Evolutionary conservation across 2,329 filamentous ascomycete species (phyloP).

Genomic region (Tolypocladium album): DNA sequence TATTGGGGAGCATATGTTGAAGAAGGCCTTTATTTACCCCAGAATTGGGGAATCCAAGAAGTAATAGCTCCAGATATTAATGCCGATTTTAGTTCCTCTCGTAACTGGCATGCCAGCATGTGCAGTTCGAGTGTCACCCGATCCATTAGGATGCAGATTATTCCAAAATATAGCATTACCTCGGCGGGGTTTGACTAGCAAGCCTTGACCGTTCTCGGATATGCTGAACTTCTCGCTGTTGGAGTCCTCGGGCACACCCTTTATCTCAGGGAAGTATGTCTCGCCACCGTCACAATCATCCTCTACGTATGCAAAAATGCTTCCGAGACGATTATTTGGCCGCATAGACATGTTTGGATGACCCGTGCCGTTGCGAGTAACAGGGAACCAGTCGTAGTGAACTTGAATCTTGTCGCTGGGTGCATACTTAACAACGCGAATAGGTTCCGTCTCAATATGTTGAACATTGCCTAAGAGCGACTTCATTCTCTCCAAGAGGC

Average conservation of each 20-base stretch:
- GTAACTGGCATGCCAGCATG: background rate
- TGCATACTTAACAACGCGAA: background rate
- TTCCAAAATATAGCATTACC: background rate
- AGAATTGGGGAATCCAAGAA: background rate
- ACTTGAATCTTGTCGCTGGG: background rate
- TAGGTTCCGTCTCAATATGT: background rate
- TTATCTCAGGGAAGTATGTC: background rate
- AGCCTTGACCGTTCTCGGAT: background rate
- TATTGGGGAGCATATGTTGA: no score
- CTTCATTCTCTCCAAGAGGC: background rate
- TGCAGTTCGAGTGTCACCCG: background rate
- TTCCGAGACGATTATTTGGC: background rate
- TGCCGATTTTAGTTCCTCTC: background rate
- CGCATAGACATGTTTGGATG: background rate
- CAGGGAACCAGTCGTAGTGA: background rate
- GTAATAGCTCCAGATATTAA: background rate
- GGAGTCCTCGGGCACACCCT: background rate
- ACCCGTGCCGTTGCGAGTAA: background rate
- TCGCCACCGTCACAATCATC: background rate
- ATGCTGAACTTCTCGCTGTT: background rate
- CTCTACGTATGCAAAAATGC: background rate
- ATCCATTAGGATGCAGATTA: background rate
- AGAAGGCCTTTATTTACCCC: no score
- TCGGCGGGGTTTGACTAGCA: background rate
- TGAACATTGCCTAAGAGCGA: background rate